Conservation (phyloP, 2,329 filamentous ascomycete species). For the Amesomyces nigricolor region DNA sequence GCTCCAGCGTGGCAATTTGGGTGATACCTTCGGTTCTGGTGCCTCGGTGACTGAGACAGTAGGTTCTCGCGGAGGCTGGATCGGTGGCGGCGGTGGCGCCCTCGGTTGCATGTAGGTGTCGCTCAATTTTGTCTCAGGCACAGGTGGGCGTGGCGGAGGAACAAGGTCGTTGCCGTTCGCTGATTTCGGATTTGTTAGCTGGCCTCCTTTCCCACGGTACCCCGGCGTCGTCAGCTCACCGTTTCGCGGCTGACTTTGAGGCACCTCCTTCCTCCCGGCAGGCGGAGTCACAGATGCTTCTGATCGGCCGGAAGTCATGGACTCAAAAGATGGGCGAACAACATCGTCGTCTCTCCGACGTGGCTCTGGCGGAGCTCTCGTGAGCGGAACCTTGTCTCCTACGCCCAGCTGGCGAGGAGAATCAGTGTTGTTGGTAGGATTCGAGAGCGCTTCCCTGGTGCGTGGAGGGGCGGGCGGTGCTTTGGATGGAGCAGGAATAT, state of each 20-base stretch:
- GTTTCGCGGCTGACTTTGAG: constrained; percentile 36
- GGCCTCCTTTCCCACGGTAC: constrained; percentile 4
- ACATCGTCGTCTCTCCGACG: constrained; percentile 52
- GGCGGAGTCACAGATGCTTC: constrained; percentile 41
- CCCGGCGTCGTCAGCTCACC: constrained; percentile 34
- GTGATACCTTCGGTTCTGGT: constrained; percentile 50
- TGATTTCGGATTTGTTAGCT: constrained; percentile 26
- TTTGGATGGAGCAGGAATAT: constrained; percentile 29
- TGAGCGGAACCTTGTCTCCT: constrained; percentile 37
- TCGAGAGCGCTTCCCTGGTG: constrained; percentile 16
- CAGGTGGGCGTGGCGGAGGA: constrained; percentile 28
- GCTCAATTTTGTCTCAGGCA: constrained; percentile 39
- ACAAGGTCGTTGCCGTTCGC: constrained; percentile 32
- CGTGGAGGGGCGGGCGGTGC: constrained; percentile 19
- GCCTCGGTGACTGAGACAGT: constrained; percentile 37
- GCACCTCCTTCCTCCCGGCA: constrained; percentile 61
- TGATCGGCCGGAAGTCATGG: constrained; percentile 36
- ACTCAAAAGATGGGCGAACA: constrained; percentile 39
- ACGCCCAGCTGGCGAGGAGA: constrained; percentile 32
- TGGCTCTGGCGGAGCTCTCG: constrained; percentile 55
- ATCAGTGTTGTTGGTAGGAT: constrained; percentile 25
- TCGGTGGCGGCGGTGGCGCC: constrained; percentile 49
- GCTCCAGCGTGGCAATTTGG: constrained; percentile 68
- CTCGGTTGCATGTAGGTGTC: constrained; percentile 56
- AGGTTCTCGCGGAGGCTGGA: constrained; percentile 43